These are phyloP conservation scores for Neobulgaria alba DNA, from an alignment of 2,329 filamentous ascomycete genomes.

Conservation along the genomic window DNA sequence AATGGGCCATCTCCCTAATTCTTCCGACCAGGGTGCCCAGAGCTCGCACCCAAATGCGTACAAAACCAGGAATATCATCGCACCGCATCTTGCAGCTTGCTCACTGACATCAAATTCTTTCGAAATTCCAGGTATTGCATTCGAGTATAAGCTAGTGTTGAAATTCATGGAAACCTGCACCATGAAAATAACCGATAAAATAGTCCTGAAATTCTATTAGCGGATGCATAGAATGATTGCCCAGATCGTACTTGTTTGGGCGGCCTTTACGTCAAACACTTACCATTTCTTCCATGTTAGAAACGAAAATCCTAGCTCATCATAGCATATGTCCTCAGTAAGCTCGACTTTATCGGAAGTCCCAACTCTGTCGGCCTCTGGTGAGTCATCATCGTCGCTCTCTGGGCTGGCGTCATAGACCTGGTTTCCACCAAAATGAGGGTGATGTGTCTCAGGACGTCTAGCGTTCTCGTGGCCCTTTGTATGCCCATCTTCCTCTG, in stretches of 20 bases:
- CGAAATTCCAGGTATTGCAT: slow-evolving; percentile 55
- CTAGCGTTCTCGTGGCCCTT: slow-evolving; percentile 4
- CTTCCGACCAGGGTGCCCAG: slow-evolving; percentile 83
- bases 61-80: slow-evolving; percentile 67
- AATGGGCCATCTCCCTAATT: slow-evolving; percentile 68
- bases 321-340: slow-evolving; percentile 52
- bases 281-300: slow-evolving; percentile 56
- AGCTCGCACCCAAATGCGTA: slow-evolving; percentile 84
- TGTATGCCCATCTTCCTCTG: slow-evolving; percentile 1
- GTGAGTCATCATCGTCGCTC: too few species aligned
- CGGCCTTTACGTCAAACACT: background rate
- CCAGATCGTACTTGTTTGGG: background rate
- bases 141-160: slow-evolving; percentile 67
- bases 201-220: slow-evolving; percentile 32
- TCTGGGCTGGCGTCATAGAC: slow-evolving; percentile 2
- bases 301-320: slow-evolving; percentile 56
- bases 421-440: slow-evolving; percentile 13
- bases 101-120: slow-evolving; percentile 59
- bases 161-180: slow-evolving; percentile 74
- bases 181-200: slow-evolving; percentile 63
- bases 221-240: background rate
- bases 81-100: slow-evolving; percentile 63
- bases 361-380: slow-evolving; percentile 10
- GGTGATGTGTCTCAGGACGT: slow-evolving; percentile 5
- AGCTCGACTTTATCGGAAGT: slow-evolving; percentile 30